Base-by-base conservation (phyloP, 2,329 filamentous ascomycete genomes). In the Arthrobotrys iridis region DNA sequence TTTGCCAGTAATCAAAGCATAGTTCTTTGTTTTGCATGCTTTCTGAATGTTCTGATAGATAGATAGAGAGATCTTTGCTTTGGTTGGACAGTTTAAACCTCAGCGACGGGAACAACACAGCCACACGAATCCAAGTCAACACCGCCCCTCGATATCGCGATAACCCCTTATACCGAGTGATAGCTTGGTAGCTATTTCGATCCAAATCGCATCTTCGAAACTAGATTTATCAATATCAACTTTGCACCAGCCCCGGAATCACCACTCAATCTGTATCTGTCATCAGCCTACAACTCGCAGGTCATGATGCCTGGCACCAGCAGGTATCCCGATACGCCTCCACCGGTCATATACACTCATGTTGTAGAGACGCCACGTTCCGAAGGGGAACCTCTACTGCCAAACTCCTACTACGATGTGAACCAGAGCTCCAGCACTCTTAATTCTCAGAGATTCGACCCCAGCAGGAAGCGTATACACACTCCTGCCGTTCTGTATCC, bases 351-450 rank as follows among this genome's bases (percentile, higher is more conserved):
- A 13, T 75, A 75, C 63, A 75, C 71, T 18, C 71, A 75, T 48
- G 71, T 75, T 11, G 71, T 75, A 41, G 71, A 75, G 35, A 75
- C 71, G 13, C 71, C 70, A 13, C 55, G 26, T 3, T 50, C 55
- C 7, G 65, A 68, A 46, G 18, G 59, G 22, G 63, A 75, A 13
- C 57, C 71, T 13, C 57, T 75, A 5, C 20, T 75, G 28, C 57
- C 55, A 22, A 45, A 48, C 33, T 55, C 62, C 13, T 75, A 75
- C 63, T 75, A 68, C 63, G 71, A 75, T 48, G 71, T 64, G 57
- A 75, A 75, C 71, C 71, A 75, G 30, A 75, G 71, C 13, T 75
- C 71, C 28, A 75, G 71, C 63, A 75, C 71, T 18, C 63, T 75
- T 4, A 59, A 50, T 52, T 75, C 71, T n/a, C 71, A 58, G 11